Base-by-base conservation (phyloP, 768 basidiomycete genomes). In the Arthromyces matolae region DNA sequence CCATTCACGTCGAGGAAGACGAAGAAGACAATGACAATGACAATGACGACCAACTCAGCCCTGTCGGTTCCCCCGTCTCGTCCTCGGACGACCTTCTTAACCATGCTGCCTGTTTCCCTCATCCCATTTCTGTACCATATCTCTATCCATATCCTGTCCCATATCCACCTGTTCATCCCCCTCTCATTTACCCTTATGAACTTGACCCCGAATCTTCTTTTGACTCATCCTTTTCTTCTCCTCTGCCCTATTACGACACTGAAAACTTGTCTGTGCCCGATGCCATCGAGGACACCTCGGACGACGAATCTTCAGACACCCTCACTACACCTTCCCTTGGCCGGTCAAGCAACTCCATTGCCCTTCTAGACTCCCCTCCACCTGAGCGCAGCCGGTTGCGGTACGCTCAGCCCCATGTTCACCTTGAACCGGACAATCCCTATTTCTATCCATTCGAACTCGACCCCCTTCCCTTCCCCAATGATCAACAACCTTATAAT, bases 251-350 rank as follows among this genome's bases (percentile, higher is more conserved):
- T 56, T 77, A 75, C 66, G 81, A 86, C 66, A 59, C 78, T 54
- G 85, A 85, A 57, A 84, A 84, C 59, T 73, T 81, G 25, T 71
- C 84, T 23, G 79, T 89, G 34, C 87, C 86, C 35, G 88, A 89
- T 60, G 81, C 86, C 33, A 86, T 89, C 74, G 87, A 89, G 64
- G 88, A 90, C 65, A 79, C 77, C 29, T 90, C 88, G 36, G 89
- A 90, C 68, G 88, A 90, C 69, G 89, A 89, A 71, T 88, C 43
- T 2, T 18, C 87, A 13, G 88, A 90, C 57, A 69, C 77, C 4
- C 78, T 73, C 8, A 76, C 78, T 8, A 83, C 85, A 6, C 85
- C 83, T 39, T 83, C 78, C 33, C 56, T 79, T 38, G 73, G 76
- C 55, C 73, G 73, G 53, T 85, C 85, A 33, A 73, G 71, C 54